These are phyloP conservation scores for Xylariaceae sp. DNA, from an alignment of 2,329 filamentous ascomycete genomes.

Conservation along the genomic window DNA sequence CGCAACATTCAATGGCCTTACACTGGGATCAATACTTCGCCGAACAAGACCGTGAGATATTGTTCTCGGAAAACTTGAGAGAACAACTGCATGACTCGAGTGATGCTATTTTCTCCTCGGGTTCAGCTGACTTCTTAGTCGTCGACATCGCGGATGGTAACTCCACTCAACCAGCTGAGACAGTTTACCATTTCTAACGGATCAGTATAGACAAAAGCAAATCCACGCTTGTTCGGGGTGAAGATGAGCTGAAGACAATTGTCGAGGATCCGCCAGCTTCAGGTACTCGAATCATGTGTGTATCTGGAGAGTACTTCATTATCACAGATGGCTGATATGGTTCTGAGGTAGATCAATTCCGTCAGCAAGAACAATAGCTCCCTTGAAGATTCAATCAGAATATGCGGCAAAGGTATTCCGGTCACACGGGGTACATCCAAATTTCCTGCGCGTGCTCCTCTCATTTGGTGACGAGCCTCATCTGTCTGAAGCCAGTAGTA, in stretches of 20 bases:
- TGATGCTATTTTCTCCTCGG: neutral
- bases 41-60: neutral
- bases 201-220: neutral
- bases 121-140: neutral
- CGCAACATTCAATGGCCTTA: neutral
- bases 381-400: constrained; percentile 9
- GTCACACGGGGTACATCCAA: constrained; percentile 3
- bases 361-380: constrained; percentile 11
- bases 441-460: constrained; percentile 17
- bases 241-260: neutral
- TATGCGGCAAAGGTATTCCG: constrained; percentile 10
- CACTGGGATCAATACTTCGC: neutral
- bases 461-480: constrained; percentile 25
- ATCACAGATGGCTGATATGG: no score
- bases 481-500: constrained; percentile 23
- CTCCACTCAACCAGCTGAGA: no score
- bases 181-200: no score
- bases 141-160: neutral
- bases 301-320: no score
- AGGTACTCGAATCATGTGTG: constrained; percentile 4
- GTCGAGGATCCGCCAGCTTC: neutral
- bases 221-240: neutral
- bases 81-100: neutral
- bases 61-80: neutral
- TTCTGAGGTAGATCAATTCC: constrained; percentile 8